Base-by-base conservation (phyloP, 805 yeast species). In the Teunomyces funiuensis region DNA sequence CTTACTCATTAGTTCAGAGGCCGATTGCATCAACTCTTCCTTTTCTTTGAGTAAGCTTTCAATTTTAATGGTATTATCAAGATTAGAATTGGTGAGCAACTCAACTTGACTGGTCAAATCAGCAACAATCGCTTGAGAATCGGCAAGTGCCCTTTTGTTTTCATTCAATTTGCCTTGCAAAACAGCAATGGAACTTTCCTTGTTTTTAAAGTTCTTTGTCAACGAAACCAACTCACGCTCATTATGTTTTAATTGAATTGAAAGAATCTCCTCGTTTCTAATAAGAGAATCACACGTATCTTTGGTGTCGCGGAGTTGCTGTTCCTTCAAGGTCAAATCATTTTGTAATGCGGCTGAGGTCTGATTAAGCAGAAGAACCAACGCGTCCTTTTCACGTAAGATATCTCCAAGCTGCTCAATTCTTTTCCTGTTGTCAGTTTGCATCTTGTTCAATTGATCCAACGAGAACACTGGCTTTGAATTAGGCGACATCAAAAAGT, bases 381-480 rank as follows among this genome's bases (percentile, higher is more conserved):
- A 22, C 6, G 39, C 25, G 14, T 42, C 49, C 19, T 40, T 39
- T 5, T 17, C 41, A 27, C 36, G 36, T 17, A 44, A 23, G 3
- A 18, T 39, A 11, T 42, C 46, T 22, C 43, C 33, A 15, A 46
- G 39, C 4, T 28, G 30, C 8, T 42, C 39, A 7, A 40, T 31
- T 28, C 38, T 43, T 17, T 27, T 28, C 14, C 44, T 38, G 14
- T 55, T 47, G 36, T 55, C 50, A 10, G 52, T 53, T 40, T 57
- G 63, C 34, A 62, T 53, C 27, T 50, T 53, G 33, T 52, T 49
- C 5, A 65, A 43, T 36, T 61, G 61, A 13, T 54, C 54, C 4
- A 55, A 41, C 8, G 69, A 57, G 39, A 61, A 65, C 3, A 58
- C 55, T 2, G 69, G 69, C 36, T 56, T 61, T 4, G 66, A 59